These are phyloP conservation scores for Clavispora santaluciae DNA, from an alignment of 805 yeast species.

Conservation along the genomic window DNA sequence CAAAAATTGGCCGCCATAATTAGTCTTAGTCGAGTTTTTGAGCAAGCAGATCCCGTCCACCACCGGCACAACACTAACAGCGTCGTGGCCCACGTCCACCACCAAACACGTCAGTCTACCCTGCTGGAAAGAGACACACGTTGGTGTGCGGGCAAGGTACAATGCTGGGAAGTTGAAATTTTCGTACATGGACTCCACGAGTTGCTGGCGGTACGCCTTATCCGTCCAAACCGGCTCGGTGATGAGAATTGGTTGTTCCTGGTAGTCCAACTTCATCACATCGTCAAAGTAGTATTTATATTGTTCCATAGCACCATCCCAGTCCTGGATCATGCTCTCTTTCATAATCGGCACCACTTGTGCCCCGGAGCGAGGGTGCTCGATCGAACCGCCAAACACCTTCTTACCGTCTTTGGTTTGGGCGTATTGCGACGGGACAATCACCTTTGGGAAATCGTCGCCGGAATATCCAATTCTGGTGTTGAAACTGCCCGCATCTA, in stretches of 20 bases:
- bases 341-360: conserved; percentile 55
- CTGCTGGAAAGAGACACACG: conserved; percentile 82
- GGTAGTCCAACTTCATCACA: conserved; percentile 46
- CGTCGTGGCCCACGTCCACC: conserved; percentile 81
- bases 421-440: conserved; percentile 67
- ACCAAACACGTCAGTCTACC: conserved; percentile 85
- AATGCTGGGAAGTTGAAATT: conserved; percentile 71
- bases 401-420: conserved; percentile 16
- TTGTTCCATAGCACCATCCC: conserved; percentile 81
- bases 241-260: conserved; percentile 69
- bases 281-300: conserved; percentile 57
- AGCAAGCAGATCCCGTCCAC: conserved; percentile 75
- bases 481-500: conserved; percentile 83
- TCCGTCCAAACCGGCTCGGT: conserved; percentile 90
- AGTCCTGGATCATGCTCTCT: conserved; percentile 65
- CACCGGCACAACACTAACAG: conserved; percentile 72
- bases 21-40: conserved; percentile 65
- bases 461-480: conserved; percentile 92
- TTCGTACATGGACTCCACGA: conserved; percentile 71
- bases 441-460: conserved; percentile 76
- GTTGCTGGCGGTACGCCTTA: conserved; percentile 56
- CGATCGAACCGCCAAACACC: conserved; percentile 40
- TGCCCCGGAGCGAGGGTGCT: conserved; percentile 46
- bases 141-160: conserved; percentile 76
- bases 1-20: conserved; percentile 67